A percentile compares a stretch with the other conserved stretches of the same genome.
phyloP scores from a whole-genome alignment of 2,329 filamentous ascomycete species.

The Calonectria montana region DNA sequence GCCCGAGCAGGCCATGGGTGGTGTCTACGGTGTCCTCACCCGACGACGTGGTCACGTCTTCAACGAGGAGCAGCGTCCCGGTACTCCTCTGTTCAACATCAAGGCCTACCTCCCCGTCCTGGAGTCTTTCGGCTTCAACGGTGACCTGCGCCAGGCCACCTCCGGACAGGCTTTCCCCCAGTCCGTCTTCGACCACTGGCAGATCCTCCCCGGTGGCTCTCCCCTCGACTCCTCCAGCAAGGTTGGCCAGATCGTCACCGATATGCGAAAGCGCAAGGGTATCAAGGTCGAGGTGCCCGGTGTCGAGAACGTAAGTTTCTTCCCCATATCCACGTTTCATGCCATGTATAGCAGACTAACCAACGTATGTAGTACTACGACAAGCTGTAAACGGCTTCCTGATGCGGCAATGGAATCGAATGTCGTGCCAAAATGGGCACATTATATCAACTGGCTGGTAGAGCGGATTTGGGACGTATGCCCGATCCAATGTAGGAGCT shows the following conservation, averaged over 20 bases:
- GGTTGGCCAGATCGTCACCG: conserved; percentile 84
- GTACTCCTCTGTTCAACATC: conserved; percentile 99
- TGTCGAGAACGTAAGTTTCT: conserved; percentile 88
- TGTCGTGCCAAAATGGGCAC: conserved; percentile 56
- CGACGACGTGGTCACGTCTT: conserved; percentile 99
- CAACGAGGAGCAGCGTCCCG: conserved; percentile 96
- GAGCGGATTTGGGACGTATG: conserved; percentile 46
- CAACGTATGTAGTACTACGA: conserved; percentile 82
- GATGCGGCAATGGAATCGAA: conserved; percentile 58
- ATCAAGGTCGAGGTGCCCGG: conserved; percentile 95
- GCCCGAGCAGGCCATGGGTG: conserved; percentile 98
- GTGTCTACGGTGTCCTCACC: conserved; percentile 99
- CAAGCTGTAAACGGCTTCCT: conserved; percentile 83
- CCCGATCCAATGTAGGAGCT: conserved; percentile 42
- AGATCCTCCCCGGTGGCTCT: conserved; percentile 93
- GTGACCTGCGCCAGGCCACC: conserved; percentile 92
- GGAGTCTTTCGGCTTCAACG: conserved; percentile 99
- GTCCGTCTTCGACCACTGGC: conserved; percentile 99
- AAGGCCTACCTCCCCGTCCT: conserved; percentile 97
- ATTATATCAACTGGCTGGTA: conserved; percentile 54
- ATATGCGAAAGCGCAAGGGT: conserved; percentile 99
- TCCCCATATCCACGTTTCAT: neutral
- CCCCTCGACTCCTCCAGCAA: conserved; percentile 85
- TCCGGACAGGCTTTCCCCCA: conserved; percentile 99
- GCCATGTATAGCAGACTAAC: conserved; percentile 35